These are phyloP conservation scores for Chimonanthus salicifolius DNA, from an alignment of 164 flowering plant species.

Conservation along the genomic window DNA sequence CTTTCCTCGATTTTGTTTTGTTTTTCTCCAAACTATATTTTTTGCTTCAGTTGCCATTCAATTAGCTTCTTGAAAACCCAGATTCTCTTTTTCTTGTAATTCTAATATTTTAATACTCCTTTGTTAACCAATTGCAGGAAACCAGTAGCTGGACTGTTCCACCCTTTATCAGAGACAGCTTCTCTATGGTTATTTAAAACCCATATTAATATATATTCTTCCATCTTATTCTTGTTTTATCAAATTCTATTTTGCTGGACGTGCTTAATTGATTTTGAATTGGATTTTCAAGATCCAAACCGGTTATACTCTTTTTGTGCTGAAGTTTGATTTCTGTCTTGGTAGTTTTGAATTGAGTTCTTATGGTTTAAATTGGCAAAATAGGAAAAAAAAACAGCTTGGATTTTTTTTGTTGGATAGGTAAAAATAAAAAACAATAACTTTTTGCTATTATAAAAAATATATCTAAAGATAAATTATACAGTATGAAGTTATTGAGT, in stretches of 20 bases:
- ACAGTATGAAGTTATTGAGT: too few relatives aligned
- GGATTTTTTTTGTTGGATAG: too few relatives aligned
- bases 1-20: not conserved
- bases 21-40: not conserved
- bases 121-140: constrained; percentile 45
- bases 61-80: not conserved
- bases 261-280: not conserved
- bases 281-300: not conserved
- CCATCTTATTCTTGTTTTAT: not conserved
- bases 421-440: too few relatives aligned
- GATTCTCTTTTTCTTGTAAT: not conserved
- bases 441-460: too few relatives aligned
- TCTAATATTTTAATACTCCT: not conserved
- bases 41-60: not conserved
- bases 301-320: not conserved
- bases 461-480: too few relatives aligned
- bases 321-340: not conserved
- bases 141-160: constrained; percentile 69
- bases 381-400: not conserved
- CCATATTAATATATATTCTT: not conserved
- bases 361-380: not conserved
- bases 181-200: constrained; percentile 59
- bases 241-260: not conserved
- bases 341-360: not conserved
- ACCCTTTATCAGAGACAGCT: constrained; percentile 72